phyloP scores from a whole-genome alignment of 176 grass and related monocot genomes.

The Elaeis guineensis region DNA sequence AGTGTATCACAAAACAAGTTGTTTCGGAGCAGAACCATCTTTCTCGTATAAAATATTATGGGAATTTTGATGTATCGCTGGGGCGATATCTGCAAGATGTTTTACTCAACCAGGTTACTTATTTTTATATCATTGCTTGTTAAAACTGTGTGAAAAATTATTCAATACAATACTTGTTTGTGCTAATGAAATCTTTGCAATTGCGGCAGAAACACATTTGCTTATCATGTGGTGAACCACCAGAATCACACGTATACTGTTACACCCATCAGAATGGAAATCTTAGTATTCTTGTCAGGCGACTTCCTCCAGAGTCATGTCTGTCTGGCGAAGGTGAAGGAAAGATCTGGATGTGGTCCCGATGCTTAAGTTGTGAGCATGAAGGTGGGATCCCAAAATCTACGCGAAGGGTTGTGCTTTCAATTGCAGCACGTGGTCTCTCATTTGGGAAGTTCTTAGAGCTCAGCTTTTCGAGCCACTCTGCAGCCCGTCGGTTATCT shows the following conservation, averaged over 20 bases:
- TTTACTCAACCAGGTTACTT: constrained; percentile 50
- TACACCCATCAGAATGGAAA: constrained; percentile 85
- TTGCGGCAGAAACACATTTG: constrained; percentile 56
- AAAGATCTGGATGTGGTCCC: constrained; percentile 97
- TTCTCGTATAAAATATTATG: constrained; percentile 77
- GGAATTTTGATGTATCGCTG: constrained; percentile 63
- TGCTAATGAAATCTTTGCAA: constrained; percentile 8
- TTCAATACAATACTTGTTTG: constrained; percentile 6
- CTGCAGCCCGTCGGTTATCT: constrained; percentile 56
- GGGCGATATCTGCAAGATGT: constrained; percentile 66
- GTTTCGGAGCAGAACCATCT: constrained; percentile 58
- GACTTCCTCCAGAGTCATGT: constrained; percentile 25
- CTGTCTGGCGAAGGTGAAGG: constrained; percentile 60
- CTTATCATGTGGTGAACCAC: constrained; percentile 74
- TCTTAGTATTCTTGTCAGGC: constrained; percentile 53
- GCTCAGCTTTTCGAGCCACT: constrained; percentile 87
- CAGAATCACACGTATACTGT: constrained; percentile 58
- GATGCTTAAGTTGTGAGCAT: constrained; percentile 68
- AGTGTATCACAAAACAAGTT: constrained; percentile 53
- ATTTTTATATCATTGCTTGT: not conserved
- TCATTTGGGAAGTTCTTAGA: constrained; percentile 94
- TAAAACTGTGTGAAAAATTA: too few relatives aligned
- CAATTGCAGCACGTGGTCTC: constrained; percentile 54
- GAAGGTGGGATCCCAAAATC: constrained; percentile 42
- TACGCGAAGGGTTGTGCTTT: constrained; percentile 54